Evolutionary conservation across 176 grass and related monocot species (phyloP).

Genomic region (Pontederia paniculata): DNA sequence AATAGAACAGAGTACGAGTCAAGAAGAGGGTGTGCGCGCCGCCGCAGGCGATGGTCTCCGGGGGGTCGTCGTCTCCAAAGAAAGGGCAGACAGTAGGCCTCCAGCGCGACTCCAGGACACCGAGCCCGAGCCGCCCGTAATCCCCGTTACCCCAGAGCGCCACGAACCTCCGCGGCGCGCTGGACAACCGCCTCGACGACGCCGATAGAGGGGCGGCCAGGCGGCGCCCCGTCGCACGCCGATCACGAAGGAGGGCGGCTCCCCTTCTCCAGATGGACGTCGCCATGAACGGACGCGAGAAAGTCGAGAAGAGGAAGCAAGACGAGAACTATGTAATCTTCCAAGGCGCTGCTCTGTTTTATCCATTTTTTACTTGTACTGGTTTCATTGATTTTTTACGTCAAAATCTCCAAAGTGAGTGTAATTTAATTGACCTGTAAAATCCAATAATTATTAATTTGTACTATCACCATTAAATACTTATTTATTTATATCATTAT

Average conservation of each 20-base stretch:
- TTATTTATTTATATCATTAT: too few relatives aligned
- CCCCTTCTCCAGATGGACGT: slow-evolving; percentile 42
- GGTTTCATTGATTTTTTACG: too few relatives aligned
- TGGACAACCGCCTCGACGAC: slow-evolving; percentile 13
- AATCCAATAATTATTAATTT: too few relatives aligned
- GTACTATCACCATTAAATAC: too few relatives aligned
- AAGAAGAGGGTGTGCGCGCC: slow-evolving; percentile 94
- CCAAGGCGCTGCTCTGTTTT: too few relatives aligned
- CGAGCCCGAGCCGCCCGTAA: slow-evolving; percentile 63
- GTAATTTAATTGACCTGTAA: too few relatives aligned
- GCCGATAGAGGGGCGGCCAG: slow-evolving; percentile 2
- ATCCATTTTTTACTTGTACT: too few relatives aligned
- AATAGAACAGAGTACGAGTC: slow-evolving; percentile 24
- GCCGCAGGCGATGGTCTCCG: slow-evolving; percentile 52
- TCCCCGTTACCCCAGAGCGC: slow-evolving; percentile 93
- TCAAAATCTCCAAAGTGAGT: too few relatives aligned
- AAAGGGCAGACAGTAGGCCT: slow-evolving; percentile 60
- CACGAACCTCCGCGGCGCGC: slow-evolving; percentile 39
- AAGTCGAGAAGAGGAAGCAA: too few relatives aligned
- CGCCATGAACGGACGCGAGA: too few relatives aligned
- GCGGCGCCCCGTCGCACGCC: not conserved
- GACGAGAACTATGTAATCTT: too few relatives aligned
- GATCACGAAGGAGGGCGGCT: slow-evolving; percentile 17
- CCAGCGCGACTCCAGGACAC: slow-evolving; percentile 73
- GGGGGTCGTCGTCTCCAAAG: slow-evolving; percentile 44